Evolutionary conservation across 192 early-diverging fungal species (phyloP), one percentile per base, ranked within the genome.

Genomic region (Podila minutissima): DNA sequence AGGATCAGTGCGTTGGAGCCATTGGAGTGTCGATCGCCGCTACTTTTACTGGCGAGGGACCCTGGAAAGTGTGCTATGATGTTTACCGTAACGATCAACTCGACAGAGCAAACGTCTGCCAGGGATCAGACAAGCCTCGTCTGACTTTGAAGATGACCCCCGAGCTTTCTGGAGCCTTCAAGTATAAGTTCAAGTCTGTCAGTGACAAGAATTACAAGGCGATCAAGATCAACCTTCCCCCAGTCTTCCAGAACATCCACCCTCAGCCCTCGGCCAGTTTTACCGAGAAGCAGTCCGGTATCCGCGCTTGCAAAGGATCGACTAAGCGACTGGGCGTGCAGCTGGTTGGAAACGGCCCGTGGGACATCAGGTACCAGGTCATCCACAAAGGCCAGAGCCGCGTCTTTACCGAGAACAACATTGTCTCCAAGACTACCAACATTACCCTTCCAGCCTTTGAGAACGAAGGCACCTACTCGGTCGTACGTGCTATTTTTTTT

Each of bases 11-110:
- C 58, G 75, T 78, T 4, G 75, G 75, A 28, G 75, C 75, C 2
- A 78, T 78, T 37, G 75, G 75, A 55, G 75, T 78, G 20, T 67
- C 75, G 0, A 67, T 78, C 28, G 75, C 69, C 26, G 75, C 75
- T 8, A 78, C 75, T 6, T 78, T 78, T 32, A 78, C 75, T n/a
- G 75, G 75, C 19, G 75, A 78, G n/a, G 75, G 64, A 17, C 75
- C 75, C 8, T 78, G 75, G 75, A 59, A 66, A 11, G 75, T 78
- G n/a, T 78, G 75, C 37, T 78, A 62, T 32, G 69, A 78, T 29
- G 69, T 78, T 28, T 57, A 20, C 55, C 68, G 68, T 8, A 70
- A 78, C 48, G 68, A 63, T 41, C 58, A 29, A 0, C 64, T 51
- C 20, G 9, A 59, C 28, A 35, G 15, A 12, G 41, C 20, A 29